Conservation (phyloP, 441 rosid genomes). For the Gossypium schwendimanii region DNA sequence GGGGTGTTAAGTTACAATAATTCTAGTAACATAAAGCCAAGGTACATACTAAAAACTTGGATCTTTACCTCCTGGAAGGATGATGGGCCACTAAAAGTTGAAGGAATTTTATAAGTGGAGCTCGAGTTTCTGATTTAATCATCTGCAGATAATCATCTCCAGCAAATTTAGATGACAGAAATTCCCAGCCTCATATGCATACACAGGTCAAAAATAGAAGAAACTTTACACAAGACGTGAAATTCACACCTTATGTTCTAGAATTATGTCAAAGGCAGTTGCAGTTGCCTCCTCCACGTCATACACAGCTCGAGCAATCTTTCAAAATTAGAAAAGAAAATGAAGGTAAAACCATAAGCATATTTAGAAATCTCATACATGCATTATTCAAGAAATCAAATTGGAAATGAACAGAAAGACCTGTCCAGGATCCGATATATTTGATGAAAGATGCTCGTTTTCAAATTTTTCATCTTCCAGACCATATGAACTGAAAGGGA, state of each 20-base stretch:
- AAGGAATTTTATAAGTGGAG: slow-evolving; percentile 66
- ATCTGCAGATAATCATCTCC: slow-evolving; percentile 41
- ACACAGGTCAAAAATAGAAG: neutral
- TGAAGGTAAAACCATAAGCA: slow-evolving; percentile 15
- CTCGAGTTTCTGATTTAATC: slow-evolving; percentile 69
- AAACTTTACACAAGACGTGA: neutral
- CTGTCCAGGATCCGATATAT: slow-evolving; percentile 65
- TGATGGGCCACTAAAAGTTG: slow-evolving; percentile 89
- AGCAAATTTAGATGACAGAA: slow-evolving; percentile 7
- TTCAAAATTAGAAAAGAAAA: slow-evolving; percentile 15
- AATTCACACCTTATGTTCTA: slow-evolving; percentile 53
- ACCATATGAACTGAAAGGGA: slow-evolving; percentile 57
- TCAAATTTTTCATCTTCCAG: slow-evolving; percentile 75
- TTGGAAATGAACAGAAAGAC: slow-evolving; percentile 28
- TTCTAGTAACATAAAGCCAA: slow-evolving; percentile 20
- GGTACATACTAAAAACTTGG: slow-evolving; percentile 3
- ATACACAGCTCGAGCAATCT: slow-evolving; percentile 86
- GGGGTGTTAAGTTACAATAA: slow-evolving; percentile 13
- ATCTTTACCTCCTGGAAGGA: slow-evolving; percentile 72
- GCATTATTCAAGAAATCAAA: slow-evolving; percentile 14
- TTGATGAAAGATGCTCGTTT: slow-evolving; percentile 57
- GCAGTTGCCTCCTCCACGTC: slow-evolving; percentile 90
- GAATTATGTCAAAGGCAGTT: slow-evolving; percentile 67
- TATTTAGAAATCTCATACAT: neutral
- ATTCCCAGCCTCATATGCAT: neutral